Conservation (phyloP, 306 rosid genomes). For the Quercus alba region DNA sequence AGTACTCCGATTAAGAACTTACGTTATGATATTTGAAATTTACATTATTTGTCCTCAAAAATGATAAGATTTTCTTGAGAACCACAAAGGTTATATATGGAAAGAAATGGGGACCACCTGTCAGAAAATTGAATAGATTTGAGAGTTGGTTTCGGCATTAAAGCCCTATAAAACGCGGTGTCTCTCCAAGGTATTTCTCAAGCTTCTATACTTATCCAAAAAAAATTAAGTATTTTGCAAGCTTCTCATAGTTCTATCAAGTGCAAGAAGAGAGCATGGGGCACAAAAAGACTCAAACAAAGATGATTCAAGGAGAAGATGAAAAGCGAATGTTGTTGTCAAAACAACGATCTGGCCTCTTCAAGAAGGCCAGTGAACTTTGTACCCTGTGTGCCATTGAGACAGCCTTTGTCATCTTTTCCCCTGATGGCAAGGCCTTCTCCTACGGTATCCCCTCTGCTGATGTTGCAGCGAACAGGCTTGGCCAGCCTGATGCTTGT, state of each 20-base stretch:
- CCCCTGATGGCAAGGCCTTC: slow-evolving; percentile 1
- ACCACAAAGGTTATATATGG: background rate
- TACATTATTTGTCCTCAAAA: background rate
- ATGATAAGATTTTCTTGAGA: slow-evolving; percentile 5
- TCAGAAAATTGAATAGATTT: background rate
- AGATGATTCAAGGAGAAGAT: background rate
- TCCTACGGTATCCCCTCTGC: background rate
- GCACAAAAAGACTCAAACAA: background rate
- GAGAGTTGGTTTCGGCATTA: background rate
- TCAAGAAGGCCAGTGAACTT: slow-evolving; percentile 18
- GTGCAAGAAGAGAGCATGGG: background rate
- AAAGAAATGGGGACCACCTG: background rate
- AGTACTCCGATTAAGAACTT: background rate
- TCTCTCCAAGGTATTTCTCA: background rate
- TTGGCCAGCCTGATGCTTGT: background rate
- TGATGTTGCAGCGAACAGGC: background rate
- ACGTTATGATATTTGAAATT: background rate
- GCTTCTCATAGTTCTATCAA: background rate
- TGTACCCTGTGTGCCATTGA: background rate
- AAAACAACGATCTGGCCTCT: slow-evolving; percentile 1
- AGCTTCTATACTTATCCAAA: background rate
- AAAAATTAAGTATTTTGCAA: no score
- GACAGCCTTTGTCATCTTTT: background rate
- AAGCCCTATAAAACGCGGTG: background rate
- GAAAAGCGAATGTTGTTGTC: background rate